phyloP scores from a whole-genome alignment of 2,329 filamentous ascomycete species.

The Aaosphaeria arxii region DNA sequence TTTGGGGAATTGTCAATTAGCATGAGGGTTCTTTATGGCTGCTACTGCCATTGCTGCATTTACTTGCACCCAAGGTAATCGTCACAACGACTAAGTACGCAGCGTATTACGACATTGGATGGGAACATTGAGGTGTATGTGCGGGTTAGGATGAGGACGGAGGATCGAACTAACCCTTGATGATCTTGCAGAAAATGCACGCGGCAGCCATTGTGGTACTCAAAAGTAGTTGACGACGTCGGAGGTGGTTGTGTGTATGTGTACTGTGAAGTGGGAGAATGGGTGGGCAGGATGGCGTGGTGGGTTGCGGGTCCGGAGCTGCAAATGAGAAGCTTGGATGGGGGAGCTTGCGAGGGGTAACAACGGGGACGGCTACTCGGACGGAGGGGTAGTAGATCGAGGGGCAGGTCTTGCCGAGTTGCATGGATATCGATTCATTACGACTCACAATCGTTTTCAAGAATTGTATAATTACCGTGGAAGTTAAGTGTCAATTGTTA shows the following conservation, averaged over 20 bases:
- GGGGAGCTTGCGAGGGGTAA: conserved; percentile 1
- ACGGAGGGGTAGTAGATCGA: not conserved
- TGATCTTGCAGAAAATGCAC: conserved; percentile 98
- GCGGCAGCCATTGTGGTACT: conserved; percentile 57
- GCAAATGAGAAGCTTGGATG: conserved; percentile 4
- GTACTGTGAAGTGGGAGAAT: conserved; percentile 5
- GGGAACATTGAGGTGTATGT: no score
- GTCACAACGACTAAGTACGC: no score
- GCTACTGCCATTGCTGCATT: conserved; percentile 3
- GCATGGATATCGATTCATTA: not conserved
- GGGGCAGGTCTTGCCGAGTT: conserved; percentile 3
- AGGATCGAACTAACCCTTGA: conserved; percentile 65
- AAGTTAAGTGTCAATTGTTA: not conserved
- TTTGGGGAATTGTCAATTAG: not conserved
- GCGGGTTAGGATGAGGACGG: no score
- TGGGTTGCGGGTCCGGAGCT: conserved; percentile 12
- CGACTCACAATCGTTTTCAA: no score
- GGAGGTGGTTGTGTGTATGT: no score
- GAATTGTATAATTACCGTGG: no score
- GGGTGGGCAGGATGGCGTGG: not conserved
- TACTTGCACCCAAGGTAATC: not conserved
- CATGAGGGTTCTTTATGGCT: conserved; percentile 2
- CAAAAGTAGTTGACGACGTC: conserved; percentile 2
- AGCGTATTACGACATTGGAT: no score
- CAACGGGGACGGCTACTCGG: conserved; percentile 4